These are phyloP conservation scores for Hippophae gyantsensis DNA, from an alignment of 306 rosid species.

Conservation along the genomic window DNA sequence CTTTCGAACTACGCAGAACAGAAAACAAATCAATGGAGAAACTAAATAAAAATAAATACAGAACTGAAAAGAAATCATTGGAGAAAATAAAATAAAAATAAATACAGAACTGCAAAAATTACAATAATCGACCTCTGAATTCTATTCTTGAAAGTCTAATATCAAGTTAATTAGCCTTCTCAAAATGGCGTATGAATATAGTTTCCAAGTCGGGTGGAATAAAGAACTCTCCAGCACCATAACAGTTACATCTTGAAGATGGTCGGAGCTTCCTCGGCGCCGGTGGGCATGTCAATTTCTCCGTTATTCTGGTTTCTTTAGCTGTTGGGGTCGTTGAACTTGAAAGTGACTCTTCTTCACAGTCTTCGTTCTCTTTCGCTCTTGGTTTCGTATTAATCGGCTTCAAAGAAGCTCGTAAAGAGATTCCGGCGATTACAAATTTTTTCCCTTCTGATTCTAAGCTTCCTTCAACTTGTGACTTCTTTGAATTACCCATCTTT, in stretches of 20 bases:
- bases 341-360: slow-evolving; percentile 31
- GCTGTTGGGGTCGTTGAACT: slow-evolving; percentile 70
- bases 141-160: slow-evolving; percentile 24
- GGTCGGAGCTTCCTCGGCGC: slow-evolving; percentile 78
- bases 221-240: slow-evolving; percentile 56
- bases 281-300: slow-evolving; percentile 57
- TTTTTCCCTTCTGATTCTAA: slow-evolving; percentile 61
- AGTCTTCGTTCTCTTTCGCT: slow-evolving; percentile 26
- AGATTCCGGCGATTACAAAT: slow-evolving; percentile 70
- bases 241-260: slow-evolving; percentile 30
- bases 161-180: slow-evolving; percentile 44
- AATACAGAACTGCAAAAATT: slow-evolving; percentile 3
- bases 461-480: slow-evolving; percentile 50
- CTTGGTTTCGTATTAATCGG: slow-evolving; percentile 52
- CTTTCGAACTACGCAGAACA: slow-evolving; percentile 16
- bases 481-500: slow-evolving; percentile 78
- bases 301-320: slow-evolving; percentile 71
- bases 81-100: neutral
- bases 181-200: slow-evolving; percentile 57
- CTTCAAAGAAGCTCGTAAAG: slow-evolving; percentile 49
- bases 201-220: slow-evolving; percentile 86
- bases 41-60: neutral
- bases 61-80: neutral
- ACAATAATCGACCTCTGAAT: slow-evolving; percentile 27
- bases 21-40: slow-evolving; percentile 23